Base-by-base conservation (phyloP, 192 early-diverging fungal genomes). In the Cetraspora pellucida region DNA sequence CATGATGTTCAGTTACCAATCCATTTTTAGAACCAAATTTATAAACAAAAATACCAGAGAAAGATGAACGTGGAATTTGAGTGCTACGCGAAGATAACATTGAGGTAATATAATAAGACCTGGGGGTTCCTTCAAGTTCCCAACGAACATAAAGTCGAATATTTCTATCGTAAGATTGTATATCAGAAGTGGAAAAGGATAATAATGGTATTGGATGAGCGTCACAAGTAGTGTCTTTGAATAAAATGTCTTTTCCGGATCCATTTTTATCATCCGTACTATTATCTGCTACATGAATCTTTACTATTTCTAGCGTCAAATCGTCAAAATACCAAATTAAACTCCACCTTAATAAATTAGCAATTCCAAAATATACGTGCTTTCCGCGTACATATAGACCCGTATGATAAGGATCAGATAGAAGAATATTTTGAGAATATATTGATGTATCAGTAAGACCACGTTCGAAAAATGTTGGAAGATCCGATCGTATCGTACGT, bases 381-480 rank as follows among this genome's bases (percentile, higher is more conserved):
- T 79, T 82, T 10, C 88, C 88, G 13, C 84, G 80, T 13, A 89
- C 31, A 3, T 82, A 82, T 4, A 86, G 72, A 23, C 82, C 80
- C 8, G 88, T 89, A 75, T 89, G 84, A 30, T 87, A 84, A 17
- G 86, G 85, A 65, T 89, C 88, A 30, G 82, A 82, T 21, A 89
- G 45, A 30, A 87, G 77, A 46, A 89, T 81, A 37, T 87, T 80
- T 21, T 71, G 68, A 2, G 85, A 80, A 61, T 89, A 89, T 10
- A 89, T 87, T 21, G 80, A 79, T 9, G 77, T 80, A 0, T 82
- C 83, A 17, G 70, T 70, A 11, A 89, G 54, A 2, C 88, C 88
- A 25, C 83, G 50, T 37, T 82, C 67, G 76, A 89, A 89, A 66
- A 89, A 89, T 49, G 77, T 71, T 27, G 88, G 85, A 0, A 89